phyloP scores from a whole-genome alignment of 1,284 basidiomycete species.

The Leccinum ponderosum region DNA sequence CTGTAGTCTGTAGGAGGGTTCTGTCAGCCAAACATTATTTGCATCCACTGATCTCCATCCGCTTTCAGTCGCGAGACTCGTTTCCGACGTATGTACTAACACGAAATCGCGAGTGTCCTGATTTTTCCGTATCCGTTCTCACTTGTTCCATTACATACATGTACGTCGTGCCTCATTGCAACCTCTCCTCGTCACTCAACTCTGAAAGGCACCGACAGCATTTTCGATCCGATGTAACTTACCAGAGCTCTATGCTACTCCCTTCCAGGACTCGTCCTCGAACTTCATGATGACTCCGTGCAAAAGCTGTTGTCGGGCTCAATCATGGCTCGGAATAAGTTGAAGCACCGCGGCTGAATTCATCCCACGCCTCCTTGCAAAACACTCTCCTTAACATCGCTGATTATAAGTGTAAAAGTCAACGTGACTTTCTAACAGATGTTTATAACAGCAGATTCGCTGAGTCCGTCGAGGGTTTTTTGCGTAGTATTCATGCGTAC shows the following conservation, averaged over 20 bases:
- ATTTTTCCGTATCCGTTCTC: constrained; percentile 71
- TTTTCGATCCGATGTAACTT: constrained; percentile 75
- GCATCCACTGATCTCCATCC: constrained; percentile 6
- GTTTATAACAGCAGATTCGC: no score
- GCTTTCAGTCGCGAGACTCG: constrained; percentile 68
- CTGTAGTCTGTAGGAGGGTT: background rate
- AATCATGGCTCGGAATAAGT: background rate
- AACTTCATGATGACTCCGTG: no score
- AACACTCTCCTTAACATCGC: no score
- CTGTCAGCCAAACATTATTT: background rate
- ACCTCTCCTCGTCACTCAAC: background rate
- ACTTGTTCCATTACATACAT: constrained; percentile 86
- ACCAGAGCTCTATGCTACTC: no score
- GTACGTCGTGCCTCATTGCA: constrained; percentile 37
- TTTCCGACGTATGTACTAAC: constrained; percentile 69
- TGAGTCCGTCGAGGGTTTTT: no score
- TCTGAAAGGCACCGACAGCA: constrained; percentile 58
- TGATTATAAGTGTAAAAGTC: no score
- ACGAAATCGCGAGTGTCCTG: constrained; percentile 62
- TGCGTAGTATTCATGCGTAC: no score
- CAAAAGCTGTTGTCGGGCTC: background rate
- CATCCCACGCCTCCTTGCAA: no score
- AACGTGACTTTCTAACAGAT: no score
- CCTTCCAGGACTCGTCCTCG: no score
- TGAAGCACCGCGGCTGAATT: background rate